Evolutionary conservation across 345 rosid genomes (phyloP).

Genomic region (Xanthoceras sorbifolium): DNA sequence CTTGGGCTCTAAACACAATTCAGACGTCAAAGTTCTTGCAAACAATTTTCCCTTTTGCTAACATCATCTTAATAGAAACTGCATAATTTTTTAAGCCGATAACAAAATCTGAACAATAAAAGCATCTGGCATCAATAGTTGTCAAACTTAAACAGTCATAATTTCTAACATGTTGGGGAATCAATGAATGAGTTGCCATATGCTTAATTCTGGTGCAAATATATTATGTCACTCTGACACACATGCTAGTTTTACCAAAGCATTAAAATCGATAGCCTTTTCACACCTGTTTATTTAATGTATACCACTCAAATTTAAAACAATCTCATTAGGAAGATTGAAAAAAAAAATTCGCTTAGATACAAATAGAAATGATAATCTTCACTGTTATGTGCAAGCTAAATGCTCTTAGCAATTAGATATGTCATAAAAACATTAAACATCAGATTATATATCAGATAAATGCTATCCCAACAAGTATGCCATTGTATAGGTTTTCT

Average conservation of each 20-base stretch:
- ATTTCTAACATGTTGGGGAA: background rate
- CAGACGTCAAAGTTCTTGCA: background rate
- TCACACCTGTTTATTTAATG: background rate
- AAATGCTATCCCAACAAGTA: conserved; percentile 1
- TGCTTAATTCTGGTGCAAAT: background rate
- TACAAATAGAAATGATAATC: background rate
- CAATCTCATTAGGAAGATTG: background rate
- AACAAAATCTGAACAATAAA: background rate
- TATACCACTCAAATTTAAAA: background rate
- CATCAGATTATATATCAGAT: background rate
- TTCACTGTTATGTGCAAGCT: background rate
- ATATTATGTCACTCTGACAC: background rate
- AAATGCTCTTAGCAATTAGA: background rate
- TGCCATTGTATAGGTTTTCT: conserved; percentile 4
- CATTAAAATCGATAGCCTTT: background rate
- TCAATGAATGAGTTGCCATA: background rate
- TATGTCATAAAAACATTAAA: background rate
- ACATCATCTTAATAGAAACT: background rate
- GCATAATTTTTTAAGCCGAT: background rate
- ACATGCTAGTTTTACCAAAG: background rate
- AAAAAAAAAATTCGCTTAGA: background rate
- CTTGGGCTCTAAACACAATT: background rate
- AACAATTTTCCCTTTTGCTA: background rate
- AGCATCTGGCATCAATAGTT: background rate
- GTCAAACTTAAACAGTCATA: background rate